Evolutionary conservation across 148 eudicot species (phyloP).

Genomic region (Rhododendron kiyosumense): DNA sequence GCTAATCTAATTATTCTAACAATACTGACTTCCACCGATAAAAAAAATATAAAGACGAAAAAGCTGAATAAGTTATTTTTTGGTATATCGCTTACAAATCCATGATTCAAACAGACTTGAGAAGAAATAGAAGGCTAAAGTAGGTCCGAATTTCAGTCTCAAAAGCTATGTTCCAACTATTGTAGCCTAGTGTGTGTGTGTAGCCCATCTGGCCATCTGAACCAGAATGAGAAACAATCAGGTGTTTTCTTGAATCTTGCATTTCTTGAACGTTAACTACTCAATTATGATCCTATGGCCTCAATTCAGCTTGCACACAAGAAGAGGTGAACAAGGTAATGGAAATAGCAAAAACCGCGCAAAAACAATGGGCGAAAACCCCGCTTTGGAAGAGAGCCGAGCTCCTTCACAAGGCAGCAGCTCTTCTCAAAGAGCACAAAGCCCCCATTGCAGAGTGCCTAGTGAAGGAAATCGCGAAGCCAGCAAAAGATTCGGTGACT

Average conservation of each 20-base stretch:
- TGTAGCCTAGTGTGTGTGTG: neutral
- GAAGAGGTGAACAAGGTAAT: conserved; percentile 97
- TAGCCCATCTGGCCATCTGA: neutral
- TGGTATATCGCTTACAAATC: neutral
- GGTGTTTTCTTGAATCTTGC: neutral
- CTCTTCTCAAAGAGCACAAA: conserved; percentile 85
- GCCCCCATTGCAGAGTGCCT: conserved; percentile 83
- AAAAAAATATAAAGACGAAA: neutral
- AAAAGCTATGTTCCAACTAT: neutral
- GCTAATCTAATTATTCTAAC: neutral
- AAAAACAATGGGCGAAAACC: conserved; percentile 90
- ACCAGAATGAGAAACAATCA: neutral
- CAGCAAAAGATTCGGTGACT: conserved; percentile 93
- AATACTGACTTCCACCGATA: neutral
- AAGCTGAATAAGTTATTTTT: neutral
- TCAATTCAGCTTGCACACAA: conserved; percentile 80
- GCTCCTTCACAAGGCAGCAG: conserved; percentile 96
- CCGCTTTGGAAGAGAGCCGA: conserved; percentile 98
- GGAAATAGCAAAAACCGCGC: conserved; percentile 81
- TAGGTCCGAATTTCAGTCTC: neutral
- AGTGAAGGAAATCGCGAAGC: conserved; percentile 94
- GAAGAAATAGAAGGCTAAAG: neutral
- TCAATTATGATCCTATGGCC: neutral
- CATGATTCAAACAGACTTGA: neutral
- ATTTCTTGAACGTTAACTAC: neutral